Evolutionary conservation across 768 basidiomycete genomes (phyloP).

Genomic region (Kwoniella botswanensis): DNA sequence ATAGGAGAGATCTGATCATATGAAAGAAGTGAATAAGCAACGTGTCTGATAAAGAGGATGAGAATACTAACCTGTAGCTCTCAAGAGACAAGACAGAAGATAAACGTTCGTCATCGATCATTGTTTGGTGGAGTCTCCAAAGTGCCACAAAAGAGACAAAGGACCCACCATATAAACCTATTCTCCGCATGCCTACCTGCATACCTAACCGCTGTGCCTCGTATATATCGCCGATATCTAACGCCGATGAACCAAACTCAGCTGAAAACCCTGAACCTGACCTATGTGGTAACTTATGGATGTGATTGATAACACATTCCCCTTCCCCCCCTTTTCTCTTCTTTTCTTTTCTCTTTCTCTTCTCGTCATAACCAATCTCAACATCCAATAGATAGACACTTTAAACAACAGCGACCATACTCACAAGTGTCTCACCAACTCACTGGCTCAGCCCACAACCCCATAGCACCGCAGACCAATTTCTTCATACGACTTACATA

Average conservation of each 20-base stretch:
- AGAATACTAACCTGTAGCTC: background rate
- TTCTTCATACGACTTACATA: slow-evolving; percentile 16
- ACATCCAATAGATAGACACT: slow-evolving; percentile 1
- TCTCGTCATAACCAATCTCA: slow-evolving; percentile 16
- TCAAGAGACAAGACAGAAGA: background rate
- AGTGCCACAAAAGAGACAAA: background rate
- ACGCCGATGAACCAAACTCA: background rate
- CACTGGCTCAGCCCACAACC: slow-evolving; percentile 17
- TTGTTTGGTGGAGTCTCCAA: too few relatives aligned
- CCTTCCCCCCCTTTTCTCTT: slow-evolving; percentile 6
- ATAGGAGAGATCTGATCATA: background rate
- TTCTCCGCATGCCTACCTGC: background rate
- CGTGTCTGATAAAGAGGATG: background rate
- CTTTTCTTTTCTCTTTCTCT: slow-evolving; percentile 18
- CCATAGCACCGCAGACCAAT: background rate
- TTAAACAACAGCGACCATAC: background rate
- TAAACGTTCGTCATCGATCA: background rate
- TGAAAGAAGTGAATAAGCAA: background rate
- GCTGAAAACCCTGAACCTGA: background rate
- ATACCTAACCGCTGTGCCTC: background rate
- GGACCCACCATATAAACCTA: background rate
- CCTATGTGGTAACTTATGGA: too few relatives aligned
- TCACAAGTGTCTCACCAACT: background rate
- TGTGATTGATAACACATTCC: slow-evolving; percentile 1
- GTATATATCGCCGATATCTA: background rate